Evolutionary conservation across 768 basidiomycete genomes (phyloP).

Genomic region (Xerocomellus chrysenteron): DNA sequence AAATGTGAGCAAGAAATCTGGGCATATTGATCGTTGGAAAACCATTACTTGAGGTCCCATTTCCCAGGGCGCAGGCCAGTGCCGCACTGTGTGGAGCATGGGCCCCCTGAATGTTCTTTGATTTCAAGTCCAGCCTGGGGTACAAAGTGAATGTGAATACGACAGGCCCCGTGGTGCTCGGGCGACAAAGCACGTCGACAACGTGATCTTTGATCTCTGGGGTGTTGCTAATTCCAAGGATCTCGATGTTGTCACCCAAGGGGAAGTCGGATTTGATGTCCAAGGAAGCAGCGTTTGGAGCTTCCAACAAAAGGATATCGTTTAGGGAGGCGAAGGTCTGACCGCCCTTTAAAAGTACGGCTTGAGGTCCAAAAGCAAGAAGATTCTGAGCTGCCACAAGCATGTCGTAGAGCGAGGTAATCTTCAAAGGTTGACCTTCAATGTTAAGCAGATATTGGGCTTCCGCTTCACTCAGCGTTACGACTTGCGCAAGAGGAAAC

Average conservation of each 20-base stretch:
- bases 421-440: background rate
- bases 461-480: background rate
- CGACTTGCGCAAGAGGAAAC: background rate
- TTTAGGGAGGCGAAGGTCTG: background rate
- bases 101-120: background rate
- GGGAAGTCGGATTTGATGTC: background rate
- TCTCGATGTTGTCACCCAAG: background rate
- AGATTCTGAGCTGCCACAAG: background rate
- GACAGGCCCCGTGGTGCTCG: background rate
- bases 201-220: background rate
- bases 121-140: background rate
- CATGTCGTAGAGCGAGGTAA: background rate
- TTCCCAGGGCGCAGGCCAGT: background rate
- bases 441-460: background rate
- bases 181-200: constrained; percentile 1
- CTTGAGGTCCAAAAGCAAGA: background rate
- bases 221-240: background rate
- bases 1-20: background rate
- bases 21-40: background rate
- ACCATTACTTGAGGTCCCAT: background rate
- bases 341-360: background rate
- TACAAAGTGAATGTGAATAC: background rate
- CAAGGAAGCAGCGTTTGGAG: background rate
- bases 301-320: background rate
- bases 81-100: background rate